Percentiles rank a stretch among this genome's conserved stretches.
Evolutionary conservation across 805 yeast species (phyloP).

Genomic region (Metschnikowia peoriensis): DNA sequence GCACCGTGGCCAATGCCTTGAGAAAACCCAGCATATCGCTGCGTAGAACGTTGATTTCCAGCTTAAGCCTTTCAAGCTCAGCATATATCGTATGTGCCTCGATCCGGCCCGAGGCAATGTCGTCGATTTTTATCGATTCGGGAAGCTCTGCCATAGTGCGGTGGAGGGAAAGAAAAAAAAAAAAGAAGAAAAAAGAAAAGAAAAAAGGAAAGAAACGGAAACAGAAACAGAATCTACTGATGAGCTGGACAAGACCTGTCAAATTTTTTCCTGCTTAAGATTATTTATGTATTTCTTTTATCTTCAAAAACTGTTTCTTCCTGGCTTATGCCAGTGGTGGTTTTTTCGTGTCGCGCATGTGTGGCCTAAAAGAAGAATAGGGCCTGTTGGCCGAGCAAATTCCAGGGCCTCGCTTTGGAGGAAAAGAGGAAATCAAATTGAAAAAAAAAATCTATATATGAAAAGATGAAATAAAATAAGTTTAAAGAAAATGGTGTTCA

Average conservation of each 20-base stretch:
- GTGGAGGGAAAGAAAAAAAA: neutral
- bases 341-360: neutral
- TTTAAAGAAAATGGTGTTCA: too few species aligned
- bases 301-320: too few species aligned
- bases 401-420: neutral
- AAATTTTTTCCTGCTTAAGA: too few species aligned
- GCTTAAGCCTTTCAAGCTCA: constrained; percentile 41
- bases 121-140: constrained; percentile 34
- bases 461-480: too few species aligned
- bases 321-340: neutral
- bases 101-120: constrained; percentile 41
- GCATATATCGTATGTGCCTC: constrained; percentile 42
- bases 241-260: too few species aligned
- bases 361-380: neutral
- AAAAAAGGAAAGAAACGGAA: too few species aligned
- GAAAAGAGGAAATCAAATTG: neutral
- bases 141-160: constrained; percentile 11
- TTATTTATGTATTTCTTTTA: too few species aligned
- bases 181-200: too few species aligned
- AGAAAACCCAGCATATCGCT: constrained; percentile 41
- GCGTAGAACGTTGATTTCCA: constrained; percentile 41
- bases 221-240: too few species aligned
- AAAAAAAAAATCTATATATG: too few species aligned
- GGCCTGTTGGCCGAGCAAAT: neutral
- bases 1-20: constrained; percentile 35